Base-by-base conservation (phyloP, 495 filamentous ascomycete genomes). In the Aspergillus nanangensis region DNA sequence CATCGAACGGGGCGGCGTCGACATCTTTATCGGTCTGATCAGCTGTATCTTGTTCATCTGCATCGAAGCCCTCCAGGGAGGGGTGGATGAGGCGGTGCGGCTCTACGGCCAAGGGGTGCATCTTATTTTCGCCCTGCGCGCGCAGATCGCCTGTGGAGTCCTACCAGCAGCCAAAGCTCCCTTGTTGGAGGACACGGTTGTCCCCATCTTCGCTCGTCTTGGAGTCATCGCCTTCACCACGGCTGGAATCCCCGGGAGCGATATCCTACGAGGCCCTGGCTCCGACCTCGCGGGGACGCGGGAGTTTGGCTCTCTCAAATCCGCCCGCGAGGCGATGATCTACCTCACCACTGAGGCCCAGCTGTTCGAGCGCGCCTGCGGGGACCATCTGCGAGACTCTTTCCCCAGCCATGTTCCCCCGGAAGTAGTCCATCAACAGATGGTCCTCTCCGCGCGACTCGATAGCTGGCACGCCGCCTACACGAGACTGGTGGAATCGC, bases 1-100 rank as follows among this genome's bases (percentile, higher is more conserved):
- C 13, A 74, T 81, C 14, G 57, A 63, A 14, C 47, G 58, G 14
- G 65, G 64, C 8, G 38, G 31, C 3, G 39, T 60, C 5, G 63
- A 68, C 36, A 41, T 52, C 8, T 62, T 67, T 34, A 58, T 69
- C 21, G 66, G 63, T 8, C 55, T 83, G 24, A 61, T 83, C 8
- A 79, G 65, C 3, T 82, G 78, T 41, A 53, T 79, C 1, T 62
- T 83, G 19, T 83, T 80, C 38, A 72, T 81, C 11, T 81, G 76
- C 52, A 75, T 83, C 29, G 79, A 82, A 52, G 63, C 72, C 22
- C 60, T 82, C 38, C 67, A 74, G 36, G 74, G 70, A 9, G 48
- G 51, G 10, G 20, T 56, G 0, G 52, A 60, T 10, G 62, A 65
- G 13, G 63, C 62, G 2, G 11, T 63, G 5, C 60, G 50, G 14